Conservation (phyloP, 495 filamentous ascomycete genomes). For the Aspergillus incahuasiensis region DNA sequence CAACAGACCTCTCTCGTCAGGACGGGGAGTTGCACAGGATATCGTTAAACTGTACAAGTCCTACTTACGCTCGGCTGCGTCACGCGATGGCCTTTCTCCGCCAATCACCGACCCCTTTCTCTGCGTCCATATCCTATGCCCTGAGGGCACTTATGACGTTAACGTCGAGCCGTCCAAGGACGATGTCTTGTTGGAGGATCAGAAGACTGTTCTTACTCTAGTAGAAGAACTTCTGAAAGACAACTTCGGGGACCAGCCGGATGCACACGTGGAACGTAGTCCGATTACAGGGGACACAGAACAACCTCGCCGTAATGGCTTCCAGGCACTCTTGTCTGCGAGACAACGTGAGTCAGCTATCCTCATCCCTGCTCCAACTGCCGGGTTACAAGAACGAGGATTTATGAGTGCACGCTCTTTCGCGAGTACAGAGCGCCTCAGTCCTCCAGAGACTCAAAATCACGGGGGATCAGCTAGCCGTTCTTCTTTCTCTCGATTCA, state of each 20-base stretch:
- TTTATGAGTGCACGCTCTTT: neutral
- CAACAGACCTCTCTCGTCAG: constrained; percentile 63
- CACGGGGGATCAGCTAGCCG: neutral
- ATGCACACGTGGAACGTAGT: neutral
- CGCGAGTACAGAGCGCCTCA: neutral
- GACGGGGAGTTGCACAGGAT: constrained; percentile 61
- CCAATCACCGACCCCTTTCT: constrained; percentile 63
- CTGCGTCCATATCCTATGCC: constrained; percentile 67
- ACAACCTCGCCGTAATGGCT: neutral
- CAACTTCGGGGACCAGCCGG: constrained; percentile 45
- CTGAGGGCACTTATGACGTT: constrained; percentile 68
- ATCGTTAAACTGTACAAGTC: constrained; percentile 58
- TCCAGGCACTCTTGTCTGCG: neutral
- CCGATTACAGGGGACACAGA: neutral
- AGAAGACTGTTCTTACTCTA: constrained; percentile 44
- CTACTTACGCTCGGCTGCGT: constrained; percentile 43
- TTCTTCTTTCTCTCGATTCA: neutral
- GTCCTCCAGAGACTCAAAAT: neutral
- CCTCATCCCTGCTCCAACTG: neutral
- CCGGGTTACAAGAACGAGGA: neutral
- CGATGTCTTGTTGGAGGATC: constrained; percentile 72
- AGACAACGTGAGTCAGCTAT: neutral
- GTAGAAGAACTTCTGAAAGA: constrained; percentile 52
- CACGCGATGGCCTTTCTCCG: constrained; percentile 12
- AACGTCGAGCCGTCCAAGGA: constrained; percentile 92